These are phyloP conservation scores for Boletus pseudopeckii DNA, from an alignment of 768 basidiomycete species.

Conservation along the genomic window DNA sequence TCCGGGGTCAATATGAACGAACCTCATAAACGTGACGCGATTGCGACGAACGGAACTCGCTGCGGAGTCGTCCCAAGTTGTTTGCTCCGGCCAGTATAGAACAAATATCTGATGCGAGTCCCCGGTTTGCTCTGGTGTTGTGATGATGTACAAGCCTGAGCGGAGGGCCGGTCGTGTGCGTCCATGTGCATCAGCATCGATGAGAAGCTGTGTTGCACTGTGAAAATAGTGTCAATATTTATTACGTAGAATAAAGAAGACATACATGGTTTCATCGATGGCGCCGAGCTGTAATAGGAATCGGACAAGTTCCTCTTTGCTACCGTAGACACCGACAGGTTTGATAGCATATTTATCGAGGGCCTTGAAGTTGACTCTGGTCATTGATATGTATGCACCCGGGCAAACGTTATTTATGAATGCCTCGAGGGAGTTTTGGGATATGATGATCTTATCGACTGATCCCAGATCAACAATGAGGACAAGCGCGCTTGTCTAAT, in stretches of 20 bases:
- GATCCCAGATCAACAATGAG: background rate
- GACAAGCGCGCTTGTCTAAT: background rate
- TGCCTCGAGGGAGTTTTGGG: constrained; percentile 44
- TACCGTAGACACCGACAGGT: constrained; percentile 58
- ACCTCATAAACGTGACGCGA: constrained; percentile 63
- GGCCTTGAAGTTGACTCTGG: constrained; percentile 52
- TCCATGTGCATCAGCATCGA: constrained; percentile 6
- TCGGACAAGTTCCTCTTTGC: constrained; percentile 45
- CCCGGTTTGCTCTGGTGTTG: background rate
- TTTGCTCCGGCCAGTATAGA: constrained; percentile 61
- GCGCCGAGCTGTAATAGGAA: constrained; percentile 38
- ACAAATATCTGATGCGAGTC: constrained; percentile 37
- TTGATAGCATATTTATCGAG: constrained; percentile 46
- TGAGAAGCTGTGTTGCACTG: constrained; percentile 16
- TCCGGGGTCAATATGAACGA: background rate
- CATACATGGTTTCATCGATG: constrained; percentile 42
- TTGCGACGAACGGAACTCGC: constrained; percentile 45
- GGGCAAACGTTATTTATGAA: constrained; percentile 50
- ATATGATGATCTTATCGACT: constrained; percentile 66
- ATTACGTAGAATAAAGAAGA: background rate
- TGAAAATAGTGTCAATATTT: background rate
- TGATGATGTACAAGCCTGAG: constrained; percentile 22
- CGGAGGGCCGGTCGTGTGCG: constrained; percentile 15
- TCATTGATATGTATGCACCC: constrained; percentile 51
- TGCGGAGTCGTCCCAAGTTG: constrained; percentile 54